Evolutionary conservation across 352 stramenopile genomes (phyloP), one percentile per base, ranked within the genome.

Genomic region (Globisporangium alternatum): DNA sequence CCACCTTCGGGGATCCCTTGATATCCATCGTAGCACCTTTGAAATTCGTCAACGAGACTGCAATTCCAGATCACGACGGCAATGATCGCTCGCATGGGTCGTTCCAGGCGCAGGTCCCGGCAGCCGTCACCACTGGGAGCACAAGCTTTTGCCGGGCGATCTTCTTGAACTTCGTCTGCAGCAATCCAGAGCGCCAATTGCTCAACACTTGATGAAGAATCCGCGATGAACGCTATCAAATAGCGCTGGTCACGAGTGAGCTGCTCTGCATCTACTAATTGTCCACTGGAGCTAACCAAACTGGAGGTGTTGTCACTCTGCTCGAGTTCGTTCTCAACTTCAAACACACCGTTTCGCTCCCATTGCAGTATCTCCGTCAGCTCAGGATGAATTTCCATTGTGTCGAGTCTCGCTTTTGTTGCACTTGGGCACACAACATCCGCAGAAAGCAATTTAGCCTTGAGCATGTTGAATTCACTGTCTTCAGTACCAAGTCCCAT

Each of bases 291-390:
- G 15, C 8, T 45, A 13, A 49, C 45, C 12, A 25, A 57, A 8
- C 43, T 21, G 21, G 4, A 8, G 2, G 41, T 0, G 17, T 55
- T 41, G 30, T 35, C 49, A n/a, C 41, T 67, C 22, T 22, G 43
- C n/a, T 57, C 60, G 19, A 83, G 56, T 51, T 88, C 79, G 19
- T 88, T 66, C 61, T 86, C 77, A 5, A 81, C 66, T 66, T 88
- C 79, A 63, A 81, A 88, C 22, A 86, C 75, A 31, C 78, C 68
- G 25, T 66, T 63, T 15, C 30, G 28, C 51, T 88, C 79, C 79
- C 79, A 83, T 52, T 73, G 62, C 6, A 78, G 48, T 21, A 88
- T 82, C 17, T 35, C 52, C n/a, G 37, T 6, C 13, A 69, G n/a
- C 22, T 65, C 64, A 17, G 19, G 5, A n/a, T 5, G 21, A 12